Evolutionary conservation across 208 protist genomes (phyloP).

Genomic region (Leishmania arabica): DNA sequence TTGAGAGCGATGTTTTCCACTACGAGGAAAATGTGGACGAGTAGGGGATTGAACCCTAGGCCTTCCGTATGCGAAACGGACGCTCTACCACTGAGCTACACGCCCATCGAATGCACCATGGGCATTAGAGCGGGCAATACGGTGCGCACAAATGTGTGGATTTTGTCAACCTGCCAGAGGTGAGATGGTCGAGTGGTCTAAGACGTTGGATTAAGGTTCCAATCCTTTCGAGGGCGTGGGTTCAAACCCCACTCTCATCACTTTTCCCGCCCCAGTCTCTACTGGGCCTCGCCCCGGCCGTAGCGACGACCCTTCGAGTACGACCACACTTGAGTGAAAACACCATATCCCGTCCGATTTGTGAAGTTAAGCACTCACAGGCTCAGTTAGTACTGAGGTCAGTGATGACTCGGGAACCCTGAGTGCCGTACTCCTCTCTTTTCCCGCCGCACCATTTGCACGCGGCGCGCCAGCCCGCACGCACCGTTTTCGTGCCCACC

Average conservation of each 20-base stretch:
- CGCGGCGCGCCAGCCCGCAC: not conserved
- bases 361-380: constrained; percentile 6
- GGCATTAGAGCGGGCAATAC: constrained; percentile 8
- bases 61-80: constrained; percentile 81
- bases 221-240: constrained; percentile 73
- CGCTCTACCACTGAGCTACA: constrained; percentile 82
- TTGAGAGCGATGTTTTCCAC: too few species aligned
- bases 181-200: constrained; percentile 77
- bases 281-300: not conserved
- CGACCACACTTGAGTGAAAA: constrained; percentile 9
- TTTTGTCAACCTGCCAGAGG: constrained; percentile 35
- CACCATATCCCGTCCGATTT: constrained; percentile 11
- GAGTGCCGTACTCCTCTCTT: constrained; percentile 1
- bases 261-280: constrained; percentile 1
- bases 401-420: constrained; percentile 9
- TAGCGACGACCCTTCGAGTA: constrained; percentile 18
- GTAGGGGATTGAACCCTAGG: constrained; percentile 72
- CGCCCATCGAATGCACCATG: constrained; percentile 35
- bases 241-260: constrained; percentile 77
- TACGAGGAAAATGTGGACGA: constrained; percentile 30
- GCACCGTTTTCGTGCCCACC: not conserved
- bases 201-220: constrained; percentile 74
- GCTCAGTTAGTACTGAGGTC: constrained; percentile 2
- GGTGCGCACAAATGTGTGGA: constrained; percentile 14
- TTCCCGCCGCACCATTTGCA: not conserved